Conservation (phyloP, 371 early-diverging fungal genomes). For the Synchytrium microbalum region DNA sequence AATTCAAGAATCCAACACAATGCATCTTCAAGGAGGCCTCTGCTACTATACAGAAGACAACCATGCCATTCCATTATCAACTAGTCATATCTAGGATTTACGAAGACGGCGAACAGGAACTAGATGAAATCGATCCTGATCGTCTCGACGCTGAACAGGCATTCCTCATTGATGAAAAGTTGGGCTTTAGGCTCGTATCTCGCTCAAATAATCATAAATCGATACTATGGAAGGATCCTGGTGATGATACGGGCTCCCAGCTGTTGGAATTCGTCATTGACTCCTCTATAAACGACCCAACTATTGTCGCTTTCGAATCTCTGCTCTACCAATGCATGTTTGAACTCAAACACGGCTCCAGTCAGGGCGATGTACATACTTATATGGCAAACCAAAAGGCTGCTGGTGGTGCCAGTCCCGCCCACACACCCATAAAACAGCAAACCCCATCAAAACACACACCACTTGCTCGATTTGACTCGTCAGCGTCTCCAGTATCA, state of each 20-base stretch:
- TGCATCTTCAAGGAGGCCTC: constrained; percentile 46
- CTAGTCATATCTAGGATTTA: constrained; percentile 57
- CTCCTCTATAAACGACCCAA: constrained; percentile 21
- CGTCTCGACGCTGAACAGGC: constrained; percentile 39
- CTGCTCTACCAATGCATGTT: constrained; percentile 60
- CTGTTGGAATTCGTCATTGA: constrained; percentile 43
- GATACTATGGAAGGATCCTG: constrained; percentile 19
- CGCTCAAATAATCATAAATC: constrained; percentile 12
- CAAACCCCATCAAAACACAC: neutral
- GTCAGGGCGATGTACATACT: constrained; percentile 36
- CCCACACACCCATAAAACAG: neutral
- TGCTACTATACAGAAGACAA: constrained; percentile 50
- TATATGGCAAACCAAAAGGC: constrained; percentile 5
- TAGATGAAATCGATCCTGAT: constrained; percentile 30
- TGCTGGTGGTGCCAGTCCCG: neutral
- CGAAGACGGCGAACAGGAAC: constrained; percentile 57
- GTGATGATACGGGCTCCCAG: constrained; percentile 16
- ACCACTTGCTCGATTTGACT: neutral
- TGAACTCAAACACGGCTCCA: constrained; percentile 43
- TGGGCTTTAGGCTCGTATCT: constrained; percentile 32
- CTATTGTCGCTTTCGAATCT: constrained; percentile 47
- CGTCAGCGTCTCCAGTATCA: neutral
- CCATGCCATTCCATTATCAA: constrained; percentile 43
- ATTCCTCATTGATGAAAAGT: constrained; percentile 46
- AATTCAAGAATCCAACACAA: constrained; percentile 19